phyloP scores from a whole-genome alignment of 768 basidiomycete genomes.

The Pholiota molesta region DNA sequence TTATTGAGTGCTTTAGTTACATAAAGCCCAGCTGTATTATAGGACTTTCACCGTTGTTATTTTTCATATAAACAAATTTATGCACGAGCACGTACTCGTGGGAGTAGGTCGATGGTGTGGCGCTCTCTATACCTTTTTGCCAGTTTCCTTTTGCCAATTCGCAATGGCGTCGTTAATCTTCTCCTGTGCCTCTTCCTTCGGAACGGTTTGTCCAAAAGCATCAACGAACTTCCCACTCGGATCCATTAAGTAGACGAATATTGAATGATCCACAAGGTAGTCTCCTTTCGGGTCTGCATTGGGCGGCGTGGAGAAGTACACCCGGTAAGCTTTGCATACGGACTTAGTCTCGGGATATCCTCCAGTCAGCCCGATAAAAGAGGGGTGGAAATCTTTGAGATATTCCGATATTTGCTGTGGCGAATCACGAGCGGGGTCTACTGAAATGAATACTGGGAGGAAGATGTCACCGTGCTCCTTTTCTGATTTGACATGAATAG shows the following conservation, averaged over 20 bases:
- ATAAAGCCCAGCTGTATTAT: neutral
- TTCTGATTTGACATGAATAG: conserved; percentile 45
- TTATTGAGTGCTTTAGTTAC: neutral
- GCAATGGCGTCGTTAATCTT: conserved; percentile 56
- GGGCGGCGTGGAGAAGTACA: conserved; percentile 97
- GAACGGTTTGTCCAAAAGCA: conserved; percentile 88
- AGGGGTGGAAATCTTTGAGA: conserved; percentile 87
- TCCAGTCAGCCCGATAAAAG: conserved; percentile 87
- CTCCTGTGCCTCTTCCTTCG: conserved; percentile 65
- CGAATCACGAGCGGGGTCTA: conserved; percentile 93
- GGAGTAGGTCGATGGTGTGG: neutral
- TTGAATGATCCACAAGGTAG: conserved; percentile 96
- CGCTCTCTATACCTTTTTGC: conserved; percentile 31
- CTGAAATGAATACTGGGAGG: conserved; percentile 92
- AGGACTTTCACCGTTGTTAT: neutral
- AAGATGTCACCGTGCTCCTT: conserved; percentile 70
- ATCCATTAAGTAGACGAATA: conserved; percentile 99
- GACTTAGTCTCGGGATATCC: conserved; percentile 81
- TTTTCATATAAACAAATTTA: neutral
- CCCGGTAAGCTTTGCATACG: conserved; percentile 93
- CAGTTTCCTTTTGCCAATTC: conserved; percentile 45
- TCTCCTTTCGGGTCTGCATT: conserved; percentile 86
- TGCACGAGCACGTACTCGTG: neutral
- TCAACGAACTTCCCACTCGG: conserved; percentile 93
- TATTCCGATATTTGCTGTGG: conserved; percentile 62